Base-by-base conservation (phyloP, 192 early-diverging fungal species). In the Linnemannia elongata region DNA sequence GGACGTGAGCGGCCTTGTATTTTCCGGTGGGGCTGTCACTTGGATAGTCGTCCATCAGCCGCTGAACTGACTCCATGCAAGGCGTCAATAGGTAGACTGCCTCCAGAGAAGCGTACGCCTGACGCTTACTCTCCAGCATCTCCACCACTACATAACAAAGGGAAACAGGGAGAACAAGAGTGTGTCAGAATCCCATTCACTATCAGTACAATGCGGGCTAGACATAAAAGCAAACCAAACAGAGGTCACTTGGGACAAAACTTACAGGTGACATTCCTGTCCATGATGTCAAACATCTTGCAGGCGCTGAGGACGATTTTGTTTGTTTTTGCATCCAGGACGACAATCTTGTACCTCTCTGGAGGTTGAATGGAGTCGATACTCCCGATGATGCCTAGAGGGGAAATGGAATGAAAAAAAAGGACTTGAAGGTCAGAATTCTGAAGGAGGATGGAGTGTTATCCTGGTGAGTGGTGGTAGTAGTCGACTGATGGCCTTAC, bases 321-420 rank as follows among this genome's bases (percentile, higher is more conserved):
- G 72, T 93, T 82, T 27, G 96, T 92, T 52, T 93, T 93, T 42
- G 91, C 88, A 91, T 97, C 96, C 0, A 97, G 93, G 17, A 97
- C 94, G 6, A 97, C 87, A 76, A 97, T 92, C 88, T 97, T 97
- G 95, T 94, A 97, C 76, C 91, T 89, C 71, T 91, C 92, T 22
- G 94, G 90, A 20, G 95, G 94, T 78, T 96, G 92, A 33, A 96
- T 91, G 0, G 95, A 90, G 83, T 92, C 90, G 78, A 97, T 94
- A 91, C 95, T 95, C 71, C 97, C 96, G 71, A 95, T 75, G 74
- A 93, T 79, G 22, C 91, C 92, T 93, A 88, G 12, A 15, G 44
- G 38, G 42, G 47, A 13, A 41, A 22, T 52, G 66, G 38, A 39
- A 39, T n/a, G 17, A 22, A 63, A 72, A 33, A 6, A 47, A 36